These are phyloP conservation scores for Comarum palustre DNA, from an alignment of 306 rosid genomes.

Conservation along the genomic window DNA sequence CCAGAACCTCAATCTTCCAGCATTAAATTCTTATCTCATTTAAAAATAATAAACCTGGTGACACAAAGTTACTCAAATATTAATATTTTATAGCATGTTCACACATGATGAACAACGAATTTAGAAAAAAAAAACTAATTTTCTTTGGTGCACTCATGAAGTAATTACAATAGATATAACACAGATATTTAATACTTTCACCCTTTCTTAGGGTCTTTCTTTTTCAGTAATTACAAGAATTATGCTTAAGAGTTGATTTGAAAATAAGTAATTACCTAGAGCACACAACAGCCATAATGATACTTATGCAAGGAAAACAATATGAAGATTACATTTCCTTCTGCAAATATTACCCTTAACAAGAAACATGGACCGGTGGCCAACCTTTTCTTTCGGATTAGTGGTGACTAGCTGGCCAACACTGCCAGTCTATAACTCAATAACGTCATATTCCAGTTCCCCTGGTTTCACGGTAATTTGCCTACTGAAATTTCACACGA, in stretches of 20 bases:
- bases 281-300: neutral
- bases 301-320: neutral
- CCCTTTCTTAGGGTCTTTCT: neutral
- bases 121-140: neutral
- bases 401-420: neutral
- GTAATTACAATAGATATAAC: neutral
- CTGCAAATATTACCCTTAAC: neutral
- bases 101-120: neutral
- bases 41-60: neutral
- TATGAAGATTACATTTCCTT: neutral
- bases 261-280: neutral
- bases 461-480: neutral
- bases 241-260: slow-evolving; percentile 2
- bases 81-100: neutral
- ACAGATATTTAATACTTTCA: neutral
- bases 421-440: neutral
- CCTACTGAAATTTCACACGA: neutral
- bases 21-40: neutral
- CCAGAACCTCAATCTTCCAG: neutral
- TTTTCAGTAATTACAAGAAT: neutral
- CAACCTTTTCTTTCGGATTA: neutral
- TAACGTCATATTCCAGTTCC: neutral
- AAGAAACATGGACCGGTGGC: neutral
- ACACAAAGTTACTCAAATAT: neutral
- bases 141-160: neutral